Evolutionary conservation across 805 yeast genomes (phyloP).

Genomic region (Lipomyces kockii): DNA sequence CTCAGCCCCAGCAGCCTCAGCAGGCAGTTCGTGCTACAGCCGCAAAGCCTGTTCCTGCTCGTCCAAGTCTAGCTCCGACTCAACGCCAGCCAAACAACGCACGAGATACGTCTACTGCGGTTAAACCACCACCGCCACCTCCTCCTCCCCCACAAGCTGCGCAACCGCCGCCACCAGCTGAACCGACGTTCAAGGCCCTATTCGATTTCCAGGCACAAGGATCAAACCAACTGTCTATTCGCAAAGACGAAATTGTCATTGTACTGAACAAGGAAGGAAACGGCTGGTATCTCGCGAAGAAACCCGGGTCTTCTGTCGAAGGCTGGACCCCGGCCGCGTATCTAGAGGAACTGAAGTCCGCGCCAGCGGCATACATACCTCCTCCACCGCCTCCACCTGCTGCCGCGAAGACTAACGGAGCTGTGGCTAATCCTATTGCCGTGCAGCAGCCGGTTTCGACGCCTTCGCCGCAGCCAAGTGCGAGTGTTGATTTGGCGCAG

Average conservation of each 20-base stretch:
- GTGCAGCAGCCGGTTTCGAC: slow-evolving; percentile 18
- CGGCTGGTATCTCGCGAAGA: slow-evolving; percentile 93
- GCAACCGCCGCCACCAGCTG: slow-evolving; percentile 67
- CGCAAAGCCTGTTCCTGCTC: slow-evolving; percentile 23
- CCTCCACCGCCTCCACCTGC: slow-evolving; percentile 41
- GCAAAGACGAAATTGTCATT: slow-evolving; percentile 74
- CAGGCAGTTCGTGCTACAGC: slow-evolving; percentile 27
- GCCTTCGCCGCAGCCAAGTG: slow-evolving; percentile 12
- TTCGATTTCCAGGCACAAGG: slow-evolving; percentile 90
- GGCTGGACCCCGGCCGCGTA: slow-evolving; percentile 99
- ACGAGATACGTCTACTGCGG: slow-evolving; percentile 16
- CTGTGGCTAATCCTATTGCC: slow-evolving; percentile 1
- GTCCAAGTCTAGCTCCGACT: slow-evolving; percentile 24
- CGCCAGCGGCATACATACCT: slow-evolving; percentile 38
- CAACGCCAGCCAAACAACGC: slow-evolving; percentile 14
- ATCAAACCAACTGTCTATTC: slow-evolving; percentile 77
- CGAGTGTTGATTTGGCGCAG: slow-evolving; percentile 59
- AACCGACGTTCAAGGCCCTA: slow-evolving; percentile 81
- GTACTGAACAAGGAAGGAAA: slow-evolving; percentile 75
- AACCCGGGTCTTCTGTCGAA: slow-evolving; percentile 51
- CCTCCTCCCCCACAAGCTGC: slow-evolving; percentile 77
- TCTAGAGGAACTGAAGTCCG: slow-evolving; percentile 51
- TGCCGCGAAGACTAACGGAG: slow-evolving; percentile 22
- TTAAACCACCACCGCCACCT: slow-evolving; percentile 43
- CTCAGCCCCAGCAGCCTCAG: slow-evolving; percentile 41